Percentiles rank a stretch among this genome's conserved stretches.
phyloP scores from a whole-genome alignment of 148 eudicot species.

The Selenicereus undatus region DNA sequence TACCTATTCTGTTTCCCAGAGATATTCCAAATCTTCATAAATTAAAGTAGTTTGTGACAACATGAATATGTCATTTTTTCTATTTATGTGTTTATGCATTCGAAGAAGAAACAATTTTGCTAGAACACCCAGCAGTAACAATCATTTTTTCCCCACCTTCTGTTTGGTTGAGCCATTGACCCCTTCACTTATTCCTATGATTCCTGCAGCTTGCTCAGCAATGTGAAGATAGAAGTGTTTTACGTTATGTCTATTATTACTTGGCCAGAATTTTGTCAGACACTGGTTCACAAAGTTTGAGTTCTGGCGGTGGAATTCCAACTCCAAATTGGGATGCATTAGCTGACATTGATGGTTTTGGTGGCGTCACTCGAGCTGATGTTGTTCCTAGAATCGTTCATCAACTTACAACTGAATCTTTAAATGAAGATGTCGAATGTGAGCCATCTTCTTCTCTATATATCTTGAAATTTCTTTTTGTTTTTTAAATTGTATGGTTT shows the following conservation, averaged over 20 bases:
- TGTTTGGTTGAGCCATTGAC: neutral
- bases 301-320: constrained; percentile 95
- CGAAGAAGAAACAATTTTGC: too few relatives aligned
- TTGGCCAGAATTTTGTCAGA: constrained; percentile 94
- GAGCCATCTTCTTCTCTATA: constrained; percentile 17
- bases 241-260: constrained; percentile 93
- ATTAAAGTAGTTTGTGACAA: too few relatives aligned
- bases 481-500: neutral
- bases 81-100: too few relatives aligned
- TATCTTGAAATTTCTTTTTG: neutral
- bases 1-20: too few relatives aligned
- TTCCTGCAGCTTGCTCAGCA: constrained; percentile 80
- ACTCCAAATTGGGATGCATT: constrained; percentile 99
- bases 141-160: too few relatives aligned
- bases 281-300: constrained; percentile 87
- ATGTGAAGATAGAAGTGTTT: constrained; percentile 90
- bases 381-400: constrained; percentile 85
- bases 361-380: constrained; percentile 98
- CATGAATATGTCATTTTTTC: too few relatives aligned
- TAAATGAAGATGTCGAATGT: constrained; percentile 88
- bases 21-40: too few relatives aligned
- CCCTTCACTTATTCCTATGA: constrained; percentile 9
- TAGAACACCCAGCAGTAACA: too few relatives aligned
- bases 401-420: constrained; percentile 71
- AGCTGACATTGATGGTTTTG: constrained; percentile 93